These are phyloP conservation scores for Xylaria venustula DNA, from an alignment of 495 filamentous ascomycete genomes.

Conservation along the genomic window DNA sequence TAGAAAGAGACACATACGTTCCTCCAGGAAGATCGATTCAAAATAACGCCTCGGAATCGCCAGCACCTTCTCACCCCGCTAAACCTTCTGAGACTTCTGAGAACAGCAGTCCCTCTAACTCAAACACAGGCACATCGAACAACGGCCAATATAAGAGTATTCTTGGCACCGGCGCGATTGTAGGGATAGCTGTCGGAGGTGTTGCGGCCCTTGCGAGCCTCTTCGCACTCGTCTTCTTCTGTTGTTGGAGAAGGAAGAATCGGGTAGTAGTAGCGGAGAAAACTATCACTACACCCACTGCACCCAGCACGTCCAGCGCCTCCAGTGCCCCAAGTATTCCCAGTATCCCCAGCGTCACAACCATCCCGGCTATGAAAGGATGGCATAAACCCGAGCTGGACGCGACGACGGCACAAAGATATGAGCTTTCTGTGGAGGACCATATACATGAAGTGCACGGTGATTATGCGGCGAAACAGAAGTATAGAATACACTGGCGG, in stretches of 20 bases:
- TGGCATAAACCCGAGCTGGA: not conserved
- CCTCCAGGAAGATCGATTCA: not conserved
- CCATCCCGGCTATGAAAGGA: not conserved
- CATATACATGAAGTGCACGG: not conserved
- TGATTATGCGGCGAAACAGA: not conserved
- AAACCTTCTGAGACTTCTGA: no score
- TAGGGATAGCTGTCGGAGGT: conserved; percentile 26
- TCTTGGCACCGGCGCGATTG: conserved; percentile 20
- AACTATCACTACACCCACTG: no score
- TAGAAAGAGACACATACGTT: conserved; percentile 12
- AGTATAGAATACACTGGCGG: no score
- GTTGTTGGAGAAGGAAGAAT: not conserved
- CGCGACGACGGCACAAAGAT: not conserved
- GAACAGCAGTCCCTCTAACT: no score
- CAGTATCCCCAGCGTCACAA: not conserved
- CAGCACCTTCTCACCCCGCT: not conserved
- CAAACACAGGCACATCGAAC: no score
- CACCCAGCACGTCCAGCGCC: no score
- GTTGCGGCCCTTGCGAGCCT: conserved; percentile 5
- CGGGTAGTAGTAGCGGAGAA: not conserved
- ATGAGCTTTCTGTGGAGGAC: not conserved
- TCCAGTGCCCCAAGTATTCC: not conserved
- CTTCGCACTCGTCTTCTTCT: not conserved
- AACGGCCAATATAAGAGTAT: not conserved
- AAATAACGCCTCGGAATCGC: not conserved